phyloP scores from a whole-genome alignment of 345 rosid genomes.

The Eucalyptus shirleyi region DNA sequence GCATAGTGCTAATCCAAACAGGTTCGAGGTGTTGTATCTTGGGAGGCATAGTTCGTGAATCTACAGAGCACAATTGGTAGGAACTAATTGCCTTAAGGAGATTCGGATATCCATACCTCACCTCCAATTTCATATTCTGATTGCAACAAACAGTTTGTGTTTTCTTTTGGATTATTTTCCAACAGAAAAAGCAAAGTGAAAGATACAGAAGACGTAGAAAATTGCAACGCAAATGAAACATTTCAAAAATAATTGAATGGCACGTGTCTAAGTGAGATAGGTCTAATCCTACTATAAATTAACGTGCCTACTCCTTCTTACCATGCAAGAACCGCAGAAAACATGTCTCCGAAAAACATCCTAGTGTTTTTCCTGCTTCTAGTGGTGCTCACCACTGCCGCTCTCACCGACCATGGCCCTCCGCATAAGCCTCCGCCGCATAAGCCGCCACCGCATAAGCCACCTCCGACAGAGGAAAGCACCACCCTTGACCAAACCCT shows the following conservation, averaged over 20 bases:
- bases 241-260: background rate
- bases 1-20: no score
- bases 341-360: background rate
- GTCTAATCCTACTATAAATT: background rate
- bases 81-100: no score
- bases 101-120: no score
- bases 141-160: no score
- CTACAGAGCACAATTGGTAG: no score
- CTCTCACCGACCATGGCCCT: background rate
- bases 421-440: background rate
- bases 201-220: background rate
- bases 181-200: background rate
- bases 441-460: background rate
- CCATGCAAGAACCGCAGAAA: background rate
- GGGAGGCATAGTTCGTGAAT: no score
- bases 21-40: no score
- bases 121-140: no score
- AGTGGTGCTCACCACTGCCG: background rate
- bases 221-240: background rate
- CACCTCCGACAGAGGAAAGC: background rate
- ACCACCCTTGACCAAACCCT: background rate
- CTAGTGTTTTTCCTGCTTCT: background rate
- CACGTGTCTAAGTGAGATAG: background rate
- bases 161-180: no score
- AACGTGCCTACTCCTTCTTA: background rate